phyloP scores from a whole-genome alignment of 495 filamentous ascomycete species.

The Aspergillus homomorphus region DNA sequence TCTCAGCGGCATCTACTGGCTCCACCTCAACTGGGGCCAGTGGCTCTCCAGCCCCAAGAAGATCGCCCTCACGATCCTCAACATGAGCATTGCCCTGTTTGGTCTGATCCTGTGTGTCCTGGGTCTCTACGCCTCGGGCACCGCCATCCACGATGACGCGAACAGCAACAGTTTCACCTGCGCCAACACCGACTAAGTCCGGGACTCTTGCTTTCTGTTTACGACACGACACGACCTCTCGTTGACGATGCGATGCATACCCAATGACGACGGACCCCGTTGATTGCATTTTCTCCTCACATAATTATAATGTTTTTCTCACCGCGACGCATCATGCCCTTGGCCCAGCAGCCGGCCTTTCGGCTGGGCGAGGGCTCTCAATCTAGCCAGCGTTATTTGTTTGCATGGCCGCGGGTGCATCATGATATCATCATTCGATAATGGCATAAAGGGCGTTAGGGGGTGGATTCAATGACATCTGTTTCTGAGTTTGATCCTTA shows the following conservation, averaged over 20 bases:
- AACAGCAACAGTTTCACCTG: slow-evolving; percentile 34
- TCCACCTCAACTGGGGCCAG: slow-evolving; percentile 36
- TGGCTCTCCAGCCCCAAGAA: slow-evolving; percentile 33
- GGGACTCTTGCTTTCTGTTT: slow-evolving; percentile 1
- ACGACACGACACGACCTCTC: background rate
- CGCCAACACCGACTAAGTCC: slow-evolving; percentile 26
- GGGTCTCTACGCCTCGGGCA: slow-evolving; percentile 40
- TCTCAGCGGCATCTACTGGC: slow-evolving; percentile 42
- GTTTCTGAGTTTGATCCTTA: background rate
- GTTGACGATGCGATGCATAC: background rate
- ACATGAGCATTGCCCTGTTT: slow-evolving; percentile 26
- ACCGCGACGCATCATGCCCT: background rate
- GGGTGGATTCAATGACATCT: background rate
- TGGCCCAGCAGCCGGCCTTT: background rate
- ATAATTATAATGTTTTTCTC: background rate
- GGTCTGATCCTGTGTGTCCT: slow-evolving; percentile 32
- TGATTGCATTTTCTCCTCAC: background rate
- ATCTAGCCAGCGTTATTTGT: background rate
- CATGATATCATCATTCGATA: background rate
- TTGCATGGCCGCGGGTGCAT: background rate
- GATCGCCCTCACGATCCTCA: slow-evolving; percentile 30
- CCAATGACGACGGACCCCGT: background rate
- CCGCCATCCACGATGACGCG: slow-evolving; percentile 38
- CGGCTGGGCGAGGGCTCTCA: background rate
- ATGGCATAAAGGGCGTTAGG: background rate